Base-by-base conservation (phyloP, 2,329 filamentous ascomycete genomes). In the Pseudocercospora musae region DNA sequence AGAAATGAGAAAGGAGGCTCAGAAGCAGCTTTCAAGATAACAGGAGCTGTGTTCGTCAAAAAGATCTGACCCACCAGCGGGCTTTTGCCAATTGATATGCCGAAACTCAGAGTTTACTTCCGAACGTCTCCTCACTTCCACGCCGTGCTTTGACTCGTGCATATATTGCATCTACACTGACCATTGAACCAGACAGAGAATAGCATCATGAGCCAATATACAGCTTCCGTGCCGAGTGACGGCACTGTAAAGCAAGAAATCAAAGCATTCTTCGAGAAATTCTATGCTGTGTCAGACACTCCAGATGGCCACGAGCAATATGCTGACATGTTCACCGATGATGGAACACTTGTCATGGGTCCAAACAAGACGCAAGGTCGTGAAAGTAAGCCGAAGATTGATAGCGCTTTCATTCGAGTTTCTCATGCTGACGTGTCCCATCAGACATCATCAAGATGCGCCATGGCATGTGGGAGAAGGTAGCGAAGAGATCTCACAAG, bases 301-400 rank as follows among this genome's bases (percentile, higher is more conserved):
- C 80, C 81, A 2, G 75, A 76, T 54, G 79, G 77, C 13, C 81
- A 85, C 66, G 78, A 81, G 9, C 69, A 76, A 62, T 85, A 85
- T 65, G 77, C 78, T 2, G 71, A 78, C 7, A 74, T 72, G 21
- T 84, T 84, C 65, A 81, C 82, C 0, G 60, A 74, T 13, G 77
- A 82, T 74, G 83, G 80, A 1, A 80, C 75, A 7, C 66, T 85
- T 55, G 76, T 84, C 37, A 85, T 85, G 82, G 82, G 77, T 2
- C 77, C 76, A 2, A 84, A 81, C 67, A 77, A 71, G 44, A 79
- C 70, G 6, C 72, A 74, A 9, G 83, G 83, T 1, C 70, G 73
- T 37, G 75, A 78, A 56, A 81, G 82, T 83, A 37, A 58, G 64
- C 46, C n/a, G 1, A 66, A 54, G 70, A 18, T 15, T 10, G 13